A percentile compares a stretch with the other conserved stretches of the same genome.
phyloP scores from a whole-genome alignment of 176 grass and related monocot species.

The Tillandsia fasciculata region DNA sequence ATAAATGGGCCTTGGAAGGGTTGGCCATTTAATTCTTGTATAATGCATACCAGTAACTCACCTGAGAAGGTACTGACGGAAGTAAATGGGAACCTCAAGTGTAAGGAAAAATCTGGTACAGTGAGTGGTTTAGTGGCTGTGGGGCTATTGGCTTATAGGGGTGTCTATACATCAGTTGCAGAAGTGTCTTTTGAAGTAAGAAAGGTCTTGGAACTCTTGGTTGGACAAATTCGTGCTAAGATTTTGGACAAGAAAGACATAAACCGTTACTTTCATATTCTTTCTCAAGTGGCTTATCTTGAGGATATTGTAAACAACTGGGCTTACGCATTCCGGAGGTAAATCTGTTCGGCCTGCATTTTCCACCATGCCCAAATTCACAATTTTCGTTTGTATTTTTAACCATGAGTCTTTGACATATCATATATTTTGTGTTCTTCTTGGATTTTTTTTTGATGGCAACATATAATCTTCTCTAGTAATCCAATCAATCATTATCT shows the following conservation, averaged over 20 bases:
- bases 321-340: slow-evolving; percentile 86
- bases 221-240: slow-evolving; percentile 53
- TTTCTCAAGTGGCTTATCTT: slow-evolving; percentile 80
- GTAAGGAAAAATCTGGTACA: slow-evolving; percentile 39
- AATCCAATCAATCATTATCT: too few species aligned
- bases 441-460: background rate
- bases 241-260: slow-evolving; percentile 58
- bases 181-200: slow-evolving; percentile 82
- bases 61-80: slow-evolving; percentile 38
- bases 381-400: too few species aligned
- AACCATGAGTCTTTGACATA: background rate
- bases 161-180: slow-evolving; percentile 58
- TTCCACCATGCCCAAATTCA: background rate
- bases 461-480: background rate
- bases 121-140: slow-evolving; percentile 82
- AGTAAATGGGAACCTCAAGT: slow-evolving; percentile 40
- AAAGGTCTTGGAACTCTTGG: slow-evolving; percentile 82
- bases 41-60: slow-evolving; percentile 35
- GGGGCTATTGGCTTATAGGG: slow-evolving; percentile 85
- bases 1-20: slow-evolving; percentile 89
- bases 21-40: slow-evolving; percentile 97
- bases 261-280: slow-evolving; percentile 61
- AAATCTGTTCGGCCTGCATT: background rate
- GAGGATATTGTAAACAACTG: slow-evolving; percentile 81
- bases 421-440: slow-evolving; percentile 19